Conservation (phyloP, 2,329 filamentous ascomycete species). For the Arthrobotrys musiformis region DNA sequence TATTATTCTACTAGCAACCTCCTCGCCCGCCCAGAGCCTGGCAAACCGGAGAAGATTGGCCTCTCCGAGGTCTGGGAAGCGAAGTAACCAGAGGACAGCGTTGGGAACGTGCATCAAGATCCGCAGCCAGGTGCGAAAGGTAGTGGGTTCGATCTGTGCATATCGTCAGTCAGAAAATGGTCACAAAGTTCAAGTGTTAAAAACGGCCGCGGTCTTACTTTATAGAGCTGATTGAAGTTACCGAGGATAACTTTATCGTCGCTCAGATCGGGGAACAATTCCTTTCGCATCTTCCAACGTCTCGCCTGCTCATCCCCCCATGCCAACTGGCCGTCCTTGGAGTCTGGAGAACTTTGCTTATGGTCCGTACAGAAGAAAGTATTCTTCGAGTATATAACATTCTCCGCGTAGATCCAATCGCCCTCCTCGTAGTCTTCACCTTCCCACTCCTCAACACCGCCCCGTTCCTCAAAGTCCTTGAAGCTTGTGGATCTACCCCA, state of each 20-base stretch:
- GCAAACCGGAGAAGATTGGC: conserved; percentile 84
- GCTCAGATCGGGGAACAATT: conserved; percentile 83
- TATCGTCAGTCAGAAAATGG: conserved; percentile 5
- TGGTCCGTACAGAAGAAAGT: conserved; percentile 99
- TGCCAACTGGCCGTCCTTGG: conserved; percentile 72
- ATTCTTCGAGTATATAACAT: conserved; percentile 91
- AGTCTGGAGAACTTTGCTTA: conserved; percentile 83
- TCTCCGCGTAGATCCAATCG: conserved; percentile 95
- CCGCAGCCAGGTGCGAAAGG: conserved; percentile 93
- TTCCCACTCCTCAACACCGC: conserved; percentile 64
- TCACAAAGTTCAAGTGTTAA: neutral
- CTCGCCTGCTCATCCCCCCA: conserved; percentile 86
- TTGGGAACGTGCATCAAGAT: conserved; percentile 87
- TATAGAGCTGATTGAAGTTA: conserved; percentile 99
- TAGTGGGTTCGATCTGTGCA: conserved; percentile 91
- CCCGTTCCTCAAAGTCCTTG: conserved; percentile 74
- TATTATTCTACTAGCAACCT: conserved; percentile 85
- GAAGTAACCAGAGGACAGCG: conserved; percentile 92
- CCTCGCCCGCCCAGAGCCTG: conserved; percentile 80
- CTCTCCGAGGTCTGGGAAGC: conserved; percentile 94
- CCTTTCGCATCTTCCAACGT: conserved; percentile 91
- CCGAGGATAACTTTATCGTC: conserved; percentile 91
- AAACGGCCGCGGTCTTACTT: conserved; percentile 70
- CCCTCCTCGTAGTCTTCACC: conserved; percentile 76
- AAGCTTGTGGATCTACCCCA: conserved; percentile 67